phyloP scores from a whole-genome alignment of 495 filamentous ascomycete species.

The Sordaria brevicollis region DNA sequence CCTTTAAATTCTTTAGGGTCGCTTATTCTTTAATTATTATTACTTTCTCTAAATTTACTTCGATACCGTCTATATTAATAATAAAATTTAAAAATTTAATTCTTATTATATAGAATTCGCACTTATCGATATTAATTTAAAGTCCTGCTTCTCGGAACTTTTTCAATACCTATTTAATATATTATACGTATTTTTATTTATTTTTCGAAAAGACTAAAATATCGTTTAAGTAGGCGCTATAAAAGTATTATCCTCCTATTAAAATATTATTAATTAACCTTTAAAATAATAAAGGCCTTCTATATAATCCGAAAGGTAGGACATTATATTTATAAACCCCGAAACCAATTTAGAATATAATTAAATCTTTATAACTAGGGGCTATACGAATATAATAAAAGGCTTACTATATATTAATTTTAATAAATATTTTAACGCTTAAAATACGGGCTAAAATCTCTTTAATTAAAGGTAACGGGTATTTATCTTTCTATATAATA shows the following conservation, averaged over 20 bases:
- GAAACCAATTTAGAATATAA: conserved; percentile 20
- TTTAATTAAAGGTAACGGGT: conserved; percentile 35
- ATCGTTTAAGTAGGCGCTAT: not conserved
- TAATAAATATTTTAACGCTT: conserved; percentile 25
- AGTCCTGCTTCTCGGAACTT: conserved; percentile 8
- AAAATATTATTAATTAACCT: conserved; percentile 22
- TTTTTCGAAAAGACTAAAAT: not conserved
- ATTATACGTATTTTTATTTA: not conserved
- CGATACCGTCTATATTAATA: conserved; percentile 5
- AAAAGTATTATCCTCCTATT: conserved; percentile 11
- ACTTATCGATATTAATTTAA: conserved; percentile 16
- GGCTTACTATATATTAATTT: no score
- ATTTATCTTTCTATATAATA: conserved; percentile 36
- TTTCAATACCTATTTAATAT: conserved; percentile 4
- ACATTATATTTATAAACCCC: conserved; percentile 23
- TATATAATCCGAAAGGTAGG: conserved; percentile 23
- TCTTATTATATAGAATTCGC: conserved; percentile 14
- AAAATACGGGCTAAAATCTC: conserved; percentile 26
- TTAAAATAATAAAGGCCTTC: conserved; percentile 17
- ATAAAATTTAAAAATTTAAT: conserved; percentile 18
- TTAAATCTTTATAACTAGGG: conserved; percentile 20
- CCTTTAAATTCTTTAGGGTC: not conserved
- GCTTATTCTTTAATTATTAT: not conserved
- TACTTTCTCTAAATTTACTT: not conserved
- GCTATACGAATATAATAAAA: conserved; percentile 16